A percentile compares a stretch with the other conserved stretches of the same genome.
phyloP scores from a whole-genome alignment of 331 rosid genomes.

The Erythrophleum ivorense region DNA sequence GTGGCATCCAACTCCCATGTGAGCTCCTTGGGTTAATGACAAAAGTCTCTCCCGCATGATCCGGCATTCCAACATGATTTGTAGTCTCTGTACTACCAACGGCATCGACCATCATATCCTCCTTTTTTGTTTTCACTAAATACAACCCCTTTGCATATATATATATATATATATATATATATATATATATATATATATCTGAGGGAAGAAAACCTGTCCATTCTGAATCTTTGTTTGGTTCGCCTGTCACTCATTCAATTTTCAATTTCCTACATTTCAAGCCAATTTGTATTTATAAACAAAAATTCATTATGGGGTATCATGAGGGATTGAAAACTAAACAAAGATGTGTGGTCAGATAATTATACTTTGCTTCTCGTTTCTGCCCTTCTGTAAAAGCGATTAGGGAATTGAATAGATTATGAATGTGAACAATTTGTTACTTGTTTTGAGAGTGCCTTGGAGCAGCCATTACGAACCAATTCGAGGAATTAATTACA shows the following conservation, averaged over 20 bases:
- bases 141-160: background rate
- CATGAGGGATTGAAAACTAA: background rate
- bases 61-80: slow-evolving; percentile 60
- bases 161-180: background rate
- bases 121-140: background rate
- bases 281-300: background rate
- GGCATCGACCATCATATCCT: slow-evolving; percentile 16
- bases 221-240: slow-evolving; percentile 34
- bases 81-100: slow-evolving; percentile 15
- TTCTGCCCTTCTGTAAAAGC: background rate
- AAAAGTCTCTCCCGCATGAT: slow-evolving; percentile 55
- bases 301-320: background rate
- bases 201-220: background rate
- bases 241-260: slow-evolving; percentile 29
- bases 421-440: no score
- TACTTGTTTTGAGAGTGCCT: background rate
- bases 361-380: background rate
- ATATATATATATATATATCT: background rate
- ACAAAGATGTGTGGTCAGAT: background rate
- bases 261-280: background rate
- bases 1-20: slow-evolving; percentile 62
- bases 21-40: slow-evolving; percentile 51
- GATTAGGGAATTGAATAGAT: background rate
- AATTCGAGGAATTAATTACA: background rate
- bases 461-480: background rate